Conservation (phyloP, 2,329 filamentous ascomycete genomes). For the Chaetomium sp. region DNA sequence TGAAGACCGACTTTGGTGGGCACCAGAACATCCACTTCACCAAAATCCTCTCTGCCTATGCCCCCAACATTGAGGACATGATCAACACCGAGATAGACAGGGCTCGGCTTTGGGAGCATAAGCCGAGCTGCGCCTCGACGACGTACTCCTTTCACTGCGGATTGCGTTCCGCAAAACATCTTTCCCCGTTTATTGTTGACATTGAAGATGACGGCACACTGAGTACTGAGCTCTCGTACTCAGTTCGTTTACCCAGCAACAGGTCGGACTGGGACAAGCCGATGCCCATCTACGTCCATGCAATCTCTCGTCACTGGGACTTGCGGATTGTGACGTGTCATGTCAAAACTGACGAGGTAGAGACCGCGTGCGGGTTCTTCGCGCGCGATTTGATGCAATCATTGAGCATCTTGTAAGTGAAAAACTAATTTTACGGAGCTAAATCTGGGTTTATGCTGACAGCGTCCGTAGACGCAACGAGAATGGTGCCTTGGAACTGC, state of each 20-base stretch:
- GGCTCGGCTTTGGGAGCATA: constrained; percentile 29
- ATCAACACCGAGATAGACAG: constrained; percentile 22
- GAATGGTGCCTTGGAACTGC: constrained; percentile 8
- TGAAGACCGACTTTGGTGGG: constrained; percentile 27
- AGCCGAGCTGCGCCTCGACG: constrained; percentile 22
- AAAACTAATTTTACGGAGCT: neutral
- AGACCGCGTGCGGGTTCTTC: constrained; percentile 34
- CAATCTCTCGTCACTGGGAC: constrained; percentile 40
- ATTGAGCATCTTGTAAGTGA: constrained; percentile 33
- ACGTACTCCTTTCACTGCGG: constrained; percentile 30
- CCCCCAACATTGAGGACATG: constrained; percentile 33
- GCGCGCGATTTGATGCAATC: constrained; percentile 34
- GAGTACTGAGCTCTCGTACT: constrained; percentile 30
- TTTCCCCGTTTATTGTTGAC: constrained; percentile 28
- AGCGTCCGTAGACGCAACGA: constrained; percentile 7
- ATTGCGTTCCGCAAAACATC: neutral
- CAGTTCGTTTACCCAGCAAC: constrained; percentile 29
- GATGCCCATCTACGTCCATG: constrained; percentile 34
- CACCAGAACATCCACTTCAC: constrained; percentile 36
- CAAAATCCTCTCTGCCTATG: constrained; percentile 37
- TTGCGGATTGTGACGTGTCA: constrained; percentile 34
- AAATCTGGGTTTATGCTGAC: constrained; percentile 7
- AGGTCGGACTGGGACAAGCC: neutral
- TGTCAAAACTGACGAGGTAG: constrained; percentile 27
- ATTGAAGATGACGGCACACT: constrained; percentile 24